Conservation (phyloP, 805 yeast species). For the Wickerhamomyces rabaulensis region DNA sequence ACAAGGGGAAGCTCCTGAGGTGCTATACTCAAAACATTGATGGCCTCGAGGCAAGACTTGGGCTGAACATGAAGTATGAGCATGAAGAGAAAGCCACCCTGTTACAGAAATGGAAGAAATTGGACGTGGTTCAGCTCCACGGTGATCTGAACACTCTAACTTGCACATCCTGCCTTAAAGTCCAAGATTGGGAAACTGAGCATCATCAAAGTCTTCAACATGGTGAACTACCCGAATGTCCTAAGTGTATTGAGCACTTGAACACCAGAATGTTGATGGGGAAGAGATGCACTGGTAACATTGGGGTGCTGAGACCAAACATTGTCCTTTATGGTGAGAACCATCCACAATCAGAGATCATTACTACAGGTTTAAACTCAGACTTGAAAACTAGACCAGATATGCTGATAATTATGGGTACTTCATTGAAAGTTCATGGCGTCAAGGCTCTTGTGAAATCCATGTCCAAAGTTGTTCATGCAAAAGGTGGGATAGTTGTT, state of each 20-base stretch:
- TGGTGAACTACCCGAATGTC: conserved; percentile 77
- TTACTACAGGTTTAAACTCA: conserved; percentile 60
- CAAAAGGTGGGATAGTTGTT: conserved; percentile 73
- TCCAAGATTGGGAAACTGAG: conserved; percentile 57
- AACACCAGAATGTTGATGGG: conserved; percentile 59
- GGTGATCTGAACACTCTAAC: conserved; percentile 77
- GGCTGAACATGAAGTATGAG: conserved; percentile 54
- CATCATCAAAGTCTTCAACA: conserved; percentile 40
- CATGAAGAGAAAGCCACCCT: conserved; percentile 16
- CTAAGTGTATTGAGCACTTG: conserved; percentile 53
- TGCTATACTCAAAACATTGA: conserved; percentile 97
- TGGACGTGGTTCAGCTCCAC: conserved; percentile 84
- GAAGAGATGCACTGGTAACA: conserved; percentile 62
- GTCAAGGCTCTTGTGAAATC: conserved; percentile 71
- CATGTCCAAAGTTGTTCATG: conserved; percentile 66
- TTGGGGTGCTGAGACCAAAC: conserved; percentile 81
- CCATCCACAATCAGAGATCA: conserved; percentile 81
- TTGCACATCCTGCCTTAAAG: conserved; percentile 66
- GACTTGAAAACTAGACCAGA: conserved; percentile 73
- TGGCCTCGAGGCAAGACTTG: conserved; percentile 67
- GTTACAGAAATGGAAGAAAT: conserved; percentile 46
- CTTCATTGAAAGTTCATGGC: conserved; percentile 88
- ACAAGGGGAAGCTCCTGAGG: conserved; percentile 61
- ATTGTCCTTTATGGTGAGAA: conserved; percentile 92
- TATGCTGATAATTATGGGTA: conserved; percentile 82